A percentile compares a stretch with the other conserved stretches of the same genome.
phyloP scores from a whole-genome alignment of 2,329 filamentous ascomycete genomes.

The Trichoderma endophyticum region DNA sequence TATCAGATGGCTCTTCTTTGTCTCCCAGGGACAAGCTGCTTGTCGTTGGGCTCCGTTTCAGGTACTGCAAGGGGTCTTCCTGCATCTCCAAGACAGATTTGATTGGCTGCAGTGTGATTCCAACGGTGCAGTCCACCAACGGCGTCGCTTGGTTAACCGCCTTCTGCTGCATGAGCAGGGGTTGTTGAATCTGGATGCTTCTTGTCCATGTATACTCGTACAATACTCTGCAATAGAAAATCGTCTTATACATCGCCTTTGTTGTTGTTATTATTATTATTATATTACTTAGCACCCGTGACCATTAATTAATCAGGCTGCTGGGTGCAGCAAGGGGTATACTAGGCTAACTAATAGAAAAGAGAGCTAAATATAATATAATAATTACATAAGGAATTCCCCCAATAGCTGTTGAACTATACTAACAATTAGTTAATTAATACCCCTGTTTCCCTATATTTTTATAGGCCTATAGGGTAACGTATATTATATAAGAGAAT shows the following conservation, averaged over 20 bases:
- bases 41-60: background rate
- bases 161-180: background rate
- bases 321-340: too few relatives aligned
- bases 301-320: too few relatives aligned
- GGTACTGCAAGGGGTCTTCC: background rate
- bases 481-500: too few relatives aligned
- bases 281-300: too few relatives aligned
- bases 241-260: background rate
- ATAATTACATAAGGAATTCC: too few relatives aligned
- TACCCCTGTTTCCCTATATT: too few relatives aligned
- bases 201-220: background rate
- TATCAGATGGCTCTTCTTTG: background rate
- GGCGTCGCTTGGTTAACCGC: constrained; percentile 19
- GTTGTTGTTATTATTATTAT: too few relatives aligned
- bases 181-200: background rate
- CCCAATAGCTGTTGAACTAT: too few relatives aligned
- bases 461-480: too few relatives aligned
- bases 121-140: constrained; percentile 12
- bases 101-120: background rate
- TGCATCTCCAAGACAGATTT: background rate
- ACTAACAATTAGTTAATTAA: too few relatives aligned
- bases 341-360: too few relatives aligned
- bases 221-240: background rate
- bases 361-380: too few relatives aligned
- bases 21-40: background rate